Base-by-base conservation (phyloP, 1,284 basidiomycete genomes). In the Cryptococcus amylolentus region DNA sequence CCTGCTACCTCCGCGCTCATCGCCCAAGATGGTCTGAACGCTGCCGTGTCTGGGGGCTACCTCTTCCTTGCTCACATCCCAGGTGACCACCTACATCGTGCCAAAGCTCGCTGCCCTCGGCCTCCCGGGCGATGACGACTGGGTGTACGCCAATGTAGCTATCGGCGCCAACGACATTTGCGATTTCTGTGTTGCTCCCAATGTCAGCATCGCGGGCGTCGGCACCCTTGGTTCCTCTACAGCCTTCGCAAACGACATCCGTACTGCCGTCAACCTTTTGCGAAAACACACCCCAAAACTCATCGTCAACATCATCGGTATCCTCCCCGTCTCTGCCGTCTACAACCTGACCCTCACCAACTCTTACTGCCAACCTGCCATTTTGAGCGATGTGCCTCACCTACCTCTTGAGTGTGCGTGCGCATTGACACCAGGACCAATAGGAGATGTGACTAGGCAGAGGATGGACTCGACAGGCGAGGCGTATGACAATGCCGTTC, bases 161-260 rank as follows among this genome's bases (percentile, higher is more conserved):
- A 73, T 78, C 13, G 77, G 77, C 0, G 76, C 74, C 1, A 78
- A 78, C 51, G 77, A 78, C 50, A 64, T 77, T 5, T 35, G 31
- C 7, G 31, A 35, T 8, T 35, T 10, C 31, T 35, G 10, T 10
- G 1, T 35, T 10, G 31, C 6, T 10, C 31, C 31, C 31, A 35
- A 35, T 35, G 5, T 35, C 10, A 6, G 23, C 47, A 52, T 60
- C 13, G 64, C 23, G 3, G 39, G 55, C 9, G 49, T 60, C 7
- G 64, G 64, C 1, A 47, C 63, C 10, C 37, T 61, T 1, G 72
- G 73, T 2, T 65, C 70, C 13, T 70, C 76, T 0, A 52, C 68
- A 28, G 65, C 72, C 38, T 78, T 73, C 47, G 73, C 72, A 6
- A 53, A 45, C 4, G 66, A 68, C 10, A 71, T 78, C 51, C 62